These are phyloP conservation scores for Coemansia sp. DNA, from an alignment of 192 early-diverging fungal genomes.

Conservation along the genomic window DNA sequence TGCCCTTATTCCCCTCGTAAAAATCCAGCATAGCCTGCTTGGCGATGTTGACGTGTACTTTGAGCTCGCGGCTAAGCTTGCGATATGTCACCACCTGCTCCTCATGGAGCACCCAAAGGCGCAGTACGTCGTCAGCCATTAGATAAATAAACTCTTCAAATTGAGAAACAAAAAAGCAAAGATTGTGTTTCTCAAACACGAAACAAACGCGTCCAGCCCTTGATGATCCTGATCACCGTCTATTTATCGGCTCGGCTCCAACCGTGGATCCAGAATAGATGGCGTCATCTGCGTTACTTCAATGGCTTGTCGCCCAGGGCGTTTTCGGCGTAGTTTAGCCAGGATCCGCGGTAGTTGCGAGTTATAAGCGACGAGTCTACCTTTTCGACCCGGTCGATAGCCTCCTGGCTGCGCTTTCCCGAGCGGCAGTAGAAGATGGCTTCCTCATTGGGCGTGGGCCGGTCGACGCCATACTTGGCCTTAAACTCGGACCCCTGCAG, in stretches of 20 bases:
- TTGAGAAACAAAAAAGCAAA: neutral
- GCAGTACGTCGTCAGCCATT: slow-evolving; percentile 34
- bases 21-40: slow-evolving; percentile 35
- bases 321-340: slow-evolving; percentile 46
- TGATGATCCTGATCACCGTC: neutral
- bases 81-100: slow-evolving; percentile 49
- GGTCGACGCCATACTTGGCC: slow-evolving; percentile 58
- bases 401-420: slow-evolving; percentile 63
- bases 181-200: neutral
- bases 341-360: slow-evolving; percentile 52
- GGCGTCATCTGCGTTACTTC: slow-evolving; percentile 8
- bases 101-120: slow-evolving; percentile 32
- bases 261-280: slow-evolving; percentile 9
- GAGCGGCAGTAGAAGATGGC: slow-evolving; percentile 69
- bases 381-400: slow-evolving; percentile 56
- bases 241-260: neutral
- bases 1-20: slow-evolving; percentile 21
- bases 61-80: slow-evolving; percentile 45
- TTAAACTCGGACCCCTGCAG: slow-evolving; percentile 42
- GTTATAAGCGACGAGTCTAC: slow-evolving; percentile 43
- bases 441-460: slow-evolving; percentile 54
- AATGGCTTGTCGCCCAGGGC: slow-evolving; percentile 37
- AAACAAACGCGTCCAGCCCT: neutral
- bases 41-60: slow-evolving; percentile 37
- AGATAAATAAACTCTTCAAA: neutral